Evolutionary conservation across 1,284 basidiomycete species (phyloP).

Genomic region (Megacollybia platyphylla): DNA sequence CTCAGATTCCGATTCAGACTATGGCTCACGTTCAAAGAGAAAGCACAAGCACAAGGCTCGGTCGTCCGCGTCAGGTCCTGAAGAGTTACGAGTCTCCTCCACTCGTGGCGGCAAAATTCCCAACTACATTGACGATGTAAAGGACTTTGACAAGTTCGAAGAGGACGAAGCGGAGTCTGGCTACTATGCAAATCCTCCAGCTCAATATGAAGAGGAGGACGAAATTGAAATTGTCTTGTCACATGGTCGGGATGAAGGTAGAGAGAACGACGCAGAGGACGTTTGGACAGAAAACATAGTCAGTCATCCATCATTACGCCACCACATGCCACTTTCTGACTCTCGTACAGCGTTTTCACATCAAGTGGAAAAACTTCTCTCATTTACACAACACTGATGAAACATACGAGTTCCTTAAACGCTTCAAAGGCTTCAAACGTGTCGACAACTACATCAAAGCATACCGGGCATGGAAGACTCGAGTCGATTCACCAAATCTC

Average conservation of each 20-base stretch:
- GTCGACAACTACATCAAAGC: constrained; percentile 99
- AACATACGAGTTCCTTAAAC: constrained; percentile 88
- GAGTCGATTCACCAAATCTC: constrained; percentile 55
- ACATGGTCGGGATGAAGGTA: constrained; percentile 73
- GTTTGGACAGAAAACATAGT: constrained; percentile 80
- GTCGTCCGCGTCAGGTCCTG: constrained; percentile 15
- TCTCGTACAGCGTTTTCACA: constrained; percentile 70
- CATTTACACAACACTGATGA: constrained; percentile 97
- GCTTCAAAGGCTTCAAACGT: constrained; percentile 89
- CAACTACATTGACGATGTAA: constrained; percentile 77
- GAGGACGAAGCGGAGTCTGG: constrained; percentile 31
- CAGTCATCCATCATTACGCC: constrained; percentile 16
- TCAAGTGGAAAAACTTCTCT: constrained; percentile 93
- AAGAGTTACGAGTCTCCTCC: constrained; percentile 71
- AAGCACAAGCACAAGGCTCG: constrained; percentile 70
- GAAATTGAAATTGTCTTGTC: constrained; percentile 84
- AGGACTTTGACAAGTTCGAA: constrained; percentile 71
- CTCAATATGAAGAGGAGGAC: constrained; percentile 48
- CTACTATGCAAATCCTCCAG: constrained; percentile 37
- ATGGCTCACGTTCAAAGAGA: constrained; percentile 76
- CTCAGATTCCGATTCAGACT: constrained; percentile 82
- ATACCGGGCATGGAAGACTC: constrained; percentile 63
- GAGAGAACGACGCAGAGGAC: constrained; percentile 65
- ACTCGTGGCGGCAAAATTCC: constrained; percentile 65
- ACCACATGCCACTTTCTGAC: constrained; percentile 3